phyloP scores from a whole-genome alignment of 768 basidiomycete genomes.

The Termitomyces sp. region DNA sequence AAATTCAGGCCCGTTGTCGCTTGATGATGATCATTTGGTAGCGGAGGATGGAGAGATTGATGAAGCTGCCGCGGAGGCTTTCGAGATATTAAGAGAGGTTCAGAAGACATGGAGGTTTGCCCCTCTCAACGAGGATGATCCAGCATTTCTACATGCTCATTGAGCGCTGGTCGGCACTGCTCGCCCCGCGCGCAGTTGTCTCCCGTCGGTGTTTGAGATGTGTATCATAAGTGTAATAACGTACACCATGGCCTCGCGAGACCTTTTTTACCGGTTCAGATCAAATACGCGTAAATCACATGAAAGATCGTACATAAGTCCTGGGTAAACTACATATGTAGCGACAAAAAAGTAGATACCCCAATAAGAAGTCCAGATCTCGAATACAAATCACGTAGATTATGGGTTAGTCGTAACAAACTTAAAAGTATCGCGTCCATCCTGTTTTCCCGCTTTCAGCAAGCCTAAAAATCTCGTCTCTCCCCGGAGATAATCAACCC shows the following conservation, averaged over 20 bases:
- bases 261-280: no score
- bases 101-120: neutral
- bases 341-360: no score
- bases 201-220: no score
- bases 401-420: slow-evolving; percentile 14
- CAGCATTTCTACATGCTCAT: neutral
- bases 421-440: slow-evolving; percentile 32
- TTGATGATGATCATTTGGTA: neutral
- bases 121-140: neutral
- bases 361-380: neutral
- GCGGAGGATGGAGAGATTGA: neutral
- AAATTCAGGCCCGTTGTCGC: neutral
- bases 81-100: neutral
- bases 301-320: no score
- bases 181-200: no score
- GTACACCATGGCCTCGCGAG: no score
- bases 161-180: neutral
- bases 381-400: neutral
- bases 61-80: neutral
- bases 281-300: no score
- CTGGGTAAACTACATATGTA: no score
- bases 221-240: no score
- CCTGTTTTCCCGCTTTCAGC: slow-evolving; percentile 29
- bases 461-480: slow-evolving; percentile 45
- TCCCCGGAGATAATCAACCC: slow-evolving; percentile 53